Conservation (phyloP, 768 basidiomycete species). For the Tricholoma hemisulphureum region DNA sequence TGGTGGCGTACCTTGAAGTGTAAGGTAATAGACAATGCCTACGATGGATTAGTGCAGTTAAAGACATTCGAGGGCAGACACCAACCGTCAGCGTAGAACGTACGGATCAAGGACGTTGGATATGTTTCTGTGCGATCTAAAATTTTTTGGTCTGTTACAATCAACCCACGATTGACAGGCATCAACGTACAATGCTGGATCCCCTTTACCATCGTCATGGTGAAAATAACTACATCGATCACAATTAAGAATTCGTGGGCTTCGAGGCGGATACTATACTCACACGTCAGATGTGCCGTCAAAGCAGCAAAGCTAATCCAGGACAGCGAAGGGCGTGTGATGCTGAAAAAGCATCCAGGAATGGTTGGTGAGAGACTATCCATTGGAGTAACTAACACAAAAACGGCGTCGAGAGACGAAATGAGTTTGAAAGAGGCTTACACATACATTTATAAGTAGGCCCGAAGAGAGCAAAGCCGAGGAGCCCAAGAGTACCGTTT, state of each 20-base stretch:
- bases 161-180: background rate
- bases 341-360: background rate
- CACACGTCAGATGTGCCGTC: background rate
- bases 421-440: background rate
- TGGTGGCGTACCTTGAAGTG: background rate
- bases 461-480: background rate
- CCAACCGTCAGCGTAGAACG: background rate
- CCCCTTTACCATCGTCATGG: background rate
- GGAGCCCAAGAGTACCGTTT: background rate
- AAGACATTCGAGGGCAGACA: background rate
- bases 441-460: background rate
- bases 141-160: too few species aligned
- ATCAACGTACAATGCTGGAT: background rate
- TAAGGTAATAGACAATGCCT: background rate
- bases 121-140: background rate
- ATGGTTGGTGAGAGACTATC: background rate
- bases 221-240: conserved; percentile 1
- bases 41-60: background rate
- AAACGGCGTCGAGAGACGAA: background rate
- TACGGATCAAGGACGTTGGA: background rate
- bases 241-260: background rate
- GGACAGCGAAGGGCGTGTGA: background rate
- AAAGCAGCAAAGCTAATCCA: background rate
- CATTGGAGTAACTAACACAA: background rate
- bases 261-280: background rate